Evolutionary conservation across 1,139 yeast genomes (phyloP).

Genomic region (Yamadazyma diddensiae): DNA sequence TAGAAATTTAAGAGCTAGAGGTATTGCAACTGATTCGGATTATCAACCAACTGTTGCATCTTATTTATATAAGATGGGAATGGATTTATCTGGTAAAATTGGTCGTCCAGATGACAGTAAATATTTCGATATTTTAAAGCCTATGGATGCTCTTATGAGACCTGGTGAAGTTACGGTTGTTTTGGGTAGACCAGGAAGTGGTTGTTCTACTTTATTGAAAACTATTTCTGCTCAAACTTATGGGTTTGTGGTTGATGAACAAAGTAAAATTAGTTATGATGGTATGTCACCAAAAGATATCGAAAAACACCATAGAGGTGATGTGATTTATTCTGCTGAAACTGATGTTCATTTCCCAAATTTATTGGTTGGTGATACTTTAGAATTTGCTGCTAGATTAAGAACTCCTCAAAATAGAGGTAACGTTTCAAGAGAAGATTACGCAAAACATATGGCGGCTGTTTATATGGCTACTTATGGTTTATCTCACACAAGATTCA

Average conservation of each 20-base stretch:
- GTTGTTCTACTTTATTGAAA: constrained; percentile 34
- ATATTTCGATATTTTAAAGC: constrained; percentile 30
- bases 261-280: constrained; percentile 39
- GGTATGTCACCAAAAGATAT: constrained; percentile 50
- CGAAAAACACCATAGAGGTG: constrained; percentile 44
- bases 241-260: constrained; percentile 31
- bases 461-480: constrained; percentile 45
- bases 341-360: constrained; percentile 54
- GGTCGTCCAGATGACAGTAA: constrained; percentile 15
- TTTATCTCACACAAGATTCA: constrained; percentile 30
- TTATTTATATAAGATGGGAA: constrained; percentile 26
- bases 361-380: constrained; percentile 50
- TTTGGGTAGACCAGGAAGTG: constrained; percentile 38
- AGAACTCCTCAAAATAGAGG: constrained; percentile 43
- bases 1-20: constrained; percentile 66
- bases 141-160: constrained; percentile 31
- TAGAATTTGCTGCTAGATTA: constrained; percentile 42
- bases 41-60: constrained; percentile 73
- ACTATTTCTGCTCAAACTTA: constrained; percentile 35
- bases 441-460: constrained; percentile 41
- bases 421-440: constrained; percentile 33
- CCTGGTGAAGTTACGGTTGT: constrained; percentile 39
- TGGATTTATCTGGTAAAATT: constrained; percentile 13
- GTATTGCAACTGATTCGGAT: constrained; percentile 74
- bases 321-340: constrained; percentile 52